phyloP scores from a whole-genome alignment of 139 green algal species.

The Picocystis salinarum region DNA sequence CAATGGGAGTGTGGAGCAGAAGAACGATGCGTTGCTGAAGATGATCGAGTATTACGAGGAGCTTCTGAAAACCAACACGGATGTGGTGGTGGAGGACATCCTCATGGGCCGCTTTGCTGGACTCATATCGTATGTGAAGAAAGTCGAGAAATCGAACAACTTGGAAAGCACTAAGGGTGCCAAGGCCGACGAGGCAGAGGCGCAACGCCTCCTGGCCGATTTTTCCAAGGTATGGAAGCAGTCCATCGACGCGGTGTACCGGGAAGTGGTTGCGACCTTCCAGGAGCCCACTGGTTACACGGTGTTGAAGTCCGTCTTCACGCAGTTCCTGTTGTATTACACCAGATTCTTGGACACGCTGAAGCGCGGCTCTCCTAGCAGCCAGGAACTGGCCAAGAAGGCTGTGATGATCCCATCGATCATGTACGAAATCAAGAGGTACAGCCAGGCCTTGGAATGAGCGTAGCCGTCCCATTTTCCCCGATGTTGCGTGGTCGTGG shows the following conservation, averaged over 20 bases:
- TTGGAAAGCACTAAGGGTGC: neutral
- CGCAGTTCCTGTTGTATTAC: constrained; percentile 84
- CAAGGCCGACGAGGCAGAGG: neutral
- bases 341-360: constrained; percentile 77
- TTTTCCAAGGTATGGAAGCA: constrained; percentile 36
- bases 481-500: too few relatives aligned
- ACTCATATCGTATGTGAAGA: constrained; percentile 37
- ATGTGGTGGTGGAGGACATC: neutral
- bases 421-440: constrained; percentile 74
- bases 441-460: constrained; percentile 23
- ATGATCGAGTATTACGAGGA: constrained; percentile 44
- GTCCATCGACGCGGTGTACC: constrained; percentile 57
- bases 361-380: too few relatives aligned
- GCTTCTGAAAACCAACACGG: constrained; percentile 12
- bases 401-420: constrained; percentile 81
- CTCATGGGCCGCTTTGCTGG: neutral
- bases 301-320: constrained; percentile 75
- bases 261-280: constrained; percentile 50
- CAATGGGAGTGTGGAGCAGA: constrained; percentile 1
- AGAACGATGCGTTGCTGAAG: neutral
- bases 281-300: constrained; percentile 25
- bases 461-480: too few relatives aligned
- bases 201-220: neutral
- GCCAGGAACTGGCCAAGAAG: constrained; percentile 40
- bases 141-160: constrained; percentile 4